phyloP scores from a whole-genome alignment of 1,284 basidiomycete species.

The Peniophora sp. region DNA sequence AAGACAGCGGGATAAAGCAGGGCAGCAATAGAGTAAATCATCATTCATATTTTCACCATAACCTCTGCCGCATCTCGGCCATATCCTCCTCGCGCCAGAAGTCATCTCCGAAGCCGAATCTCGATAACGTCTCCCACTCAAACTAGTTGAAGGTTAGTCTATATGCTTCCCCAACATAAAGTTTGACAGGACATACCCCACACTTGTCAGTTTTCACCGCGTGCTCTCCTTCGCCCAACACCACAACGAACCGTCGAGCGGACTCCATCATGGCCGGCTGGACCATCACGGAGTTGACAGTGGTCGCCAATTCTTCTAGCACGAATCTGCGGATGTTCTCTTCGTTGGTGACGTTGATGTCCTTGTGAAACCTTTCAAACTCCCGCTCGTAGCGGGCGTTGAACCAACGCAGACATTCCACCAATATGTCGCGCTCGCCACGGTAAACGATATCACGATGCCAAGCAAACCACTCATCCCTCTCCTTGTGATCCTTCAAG shows the following conservation, averaged over 20 bases:
- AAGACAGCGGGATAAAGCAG: no score
- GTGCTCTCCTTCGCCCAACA: conserved; percentile 30
- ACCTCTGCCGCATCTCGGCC: conserved; percentile 3
- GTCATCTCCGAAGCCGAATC: conserved; percentile 36
- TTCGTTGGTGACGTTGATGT: neutral
- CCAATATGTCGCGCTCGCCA: neutral
- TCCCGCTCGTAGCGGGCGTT: neutral
- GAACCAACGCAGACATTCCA: neutral
- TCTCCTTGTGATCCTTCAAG: neutral
- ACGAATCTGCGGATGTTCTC: neutral
- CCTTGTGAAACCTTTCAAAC: neutral
- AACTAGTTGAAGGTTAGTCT: conserved; percentile 20
- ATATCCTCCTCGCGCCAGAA: conserved; percentile 12
- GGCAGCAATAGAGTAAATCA: no score
- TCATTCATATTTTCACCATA: no score
- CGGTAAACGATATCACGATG: neutral
- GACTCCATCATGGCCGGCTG: conserved; percentile 50
- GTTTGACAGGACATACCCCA: conserved; percentile 18
- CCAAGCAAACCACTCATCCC: neutral
- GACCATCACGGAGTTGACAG: conserved; percentile 38
- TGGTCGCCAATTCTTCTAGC: conserved; percentile 30
- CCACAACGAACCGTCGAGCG: conserved; percentile 55
- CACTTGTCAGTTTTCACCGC: conserved; percentile 12
- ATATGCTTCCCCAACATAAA: neutral
- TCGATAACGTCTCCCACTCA: conserved; percentile 25